Base-by-base conservation (phyloP, 805 yeast genomes). In the Ogataea henricii region DNA sequence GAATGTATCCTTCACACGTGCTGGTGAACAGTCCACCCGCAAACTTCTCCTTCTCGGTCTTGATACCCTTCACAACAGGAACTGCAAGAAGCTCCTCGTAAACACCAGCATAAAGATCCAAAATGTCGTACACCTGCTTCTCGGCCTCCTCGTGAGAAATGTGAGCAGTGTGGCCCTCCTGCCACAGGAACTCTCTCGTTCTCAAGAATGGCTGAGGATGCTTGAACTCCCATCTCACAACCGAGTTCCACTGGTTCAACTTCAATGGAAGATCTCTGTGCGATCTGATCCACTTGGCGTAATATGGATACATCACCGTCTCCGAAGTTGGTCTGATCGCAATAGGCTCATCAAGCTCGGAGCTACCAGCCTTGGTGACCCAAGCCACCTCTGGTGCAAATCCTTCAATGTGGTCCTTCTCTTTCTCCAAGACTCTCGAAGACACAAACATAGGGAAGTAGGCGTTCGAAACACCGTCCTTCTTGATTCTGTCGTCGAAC, bases 301-400 rank as follows among this genome's bases (percentile, higher is more conserved):
- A 94, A 83, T 94, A 95, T 52, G 99, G 99, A 70, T 94, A 94
- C 99, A 94, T 94, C 67, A 94, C 99, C 45, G 99, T 94, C 72
- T 94, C 99, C 17, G 97, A 91, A 32, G 99, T 94, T 65, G 99
- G 99, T 77, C 99, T 88, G 59, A 94, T 94, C 53, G 99, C 99
- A 63, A 94, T 89, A 62, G 96, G 98, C 74, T 94, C 99, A 48
- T 95, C 99, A 60, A 94, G 78, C 42, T 94, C 98, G 27, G 96
- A 86, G 26, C 74, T 68, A 62, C 99, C 99, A 46, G 99, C 99
- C 63, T 77, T 83, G 47, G 99, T 94, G 58, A 94, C 99, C 99
- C 99, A 94, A 21, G 99, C 99, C 47, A 94, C 99, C 72, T 94
- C 99, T 21, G 99, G 99, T 40, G 99, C 99, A 68, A 94, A 94